Conservation (phyloP, 2,329 filamentous ascomycete genomes). For the Aspergillus tamarii region DNA sequence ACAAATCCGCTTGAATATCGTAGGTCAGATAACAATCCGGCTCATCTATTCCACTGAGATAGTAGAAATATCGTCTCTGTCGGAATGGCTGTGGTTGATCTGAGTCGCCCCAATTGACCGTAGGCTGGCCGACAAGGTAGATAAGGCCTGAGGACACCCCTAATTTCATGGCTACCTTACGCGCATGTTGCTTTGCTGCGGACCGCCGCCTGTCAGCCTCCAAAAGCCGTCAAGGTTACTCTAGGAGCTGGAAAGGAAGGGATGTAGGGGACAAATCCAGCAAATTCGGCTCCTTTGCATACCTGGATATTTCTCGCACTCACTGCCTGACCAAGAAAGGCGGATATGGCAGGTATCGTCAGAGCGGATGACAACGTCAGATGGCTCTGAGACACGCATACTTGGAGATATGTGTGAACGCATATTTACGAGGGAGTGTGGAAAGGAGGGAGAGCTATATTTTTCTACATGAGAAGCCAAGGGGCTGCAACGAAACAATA, state of each 20-base stretch:
- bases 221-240: background rate
- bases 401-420: background rate
- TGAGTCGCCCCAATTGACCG: slow-evolving; percentile 58
- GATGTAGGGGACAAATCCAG: background rate
- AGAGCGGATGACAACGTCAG: slow-evolving; percentile 27
- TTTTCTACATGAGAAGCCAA: slow-evolving; percentile 3
- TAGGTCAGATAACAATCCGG: slow-evolving; percentile 61
- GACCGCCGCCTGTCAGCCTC: slow-evolving; percentile 12
- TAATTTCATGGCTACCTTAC: slow-evolving; percentile 49
- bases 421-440: background rate
- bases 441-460: background rate
- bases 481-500: background rate
- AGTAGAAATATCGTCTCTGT: slow-evolving; percentile 66
- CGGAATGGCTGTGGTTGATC: slow-evolving; percentile 61
- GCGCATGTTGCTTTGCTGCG: slow-evolving; percentile 55
- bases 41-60: slow-evolving; percentile 59
- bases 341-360: slow-evolving; percentile 36
- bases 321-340: slow-evolving; percentile 31
- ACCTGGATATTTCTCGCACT: slow-evolving; percentile 48
- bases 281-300: background rate
- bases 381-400: slow-evolving; percentile 21
- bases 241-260: background rate
- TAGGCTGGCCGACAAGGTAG: slow-evolving; percentile 58
- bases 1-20: slow-evolving; percentile 60
- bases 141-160: slow-evolving; percentile 54